Conservation (phyloP, 2,329 filamentous ascomycete genomes). For the Talaromyces funiculosus region DNA sequence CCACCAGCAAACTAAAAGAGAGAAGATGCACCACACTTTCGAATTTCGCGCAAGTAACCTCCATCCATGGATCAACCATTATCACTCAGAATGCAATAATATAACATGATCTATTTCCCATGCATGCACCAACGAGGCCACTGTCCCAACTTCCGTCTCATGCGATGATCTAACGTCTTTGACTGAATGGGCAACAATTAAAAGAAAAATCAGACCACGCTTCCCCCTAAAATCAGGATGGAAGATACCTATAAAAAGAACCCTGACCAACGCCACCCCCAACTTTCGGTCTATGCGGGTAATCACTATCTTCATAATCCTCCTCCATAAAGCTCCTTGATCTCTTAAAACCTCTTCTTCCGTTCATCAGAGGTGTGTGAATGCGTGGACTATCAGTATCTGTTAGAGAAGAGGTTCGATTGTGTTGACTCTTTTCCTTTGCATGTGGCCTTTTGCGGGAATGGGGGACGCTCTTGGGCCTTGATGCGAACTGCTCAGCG, state of each 20-base stretch:
- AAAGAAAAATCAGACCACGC: background rate
- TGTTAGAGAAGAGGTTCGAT: conserved; percentile 6
- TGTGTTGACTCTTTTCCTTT: background rate
- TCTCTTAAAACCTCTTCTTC: conserved; percentile 3
- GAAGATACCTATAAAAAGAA: conserved; percentile 8
- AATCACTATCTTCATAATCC: background rate
- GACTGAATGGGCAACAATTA: background rate
- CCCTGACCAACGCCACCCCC: background rate
- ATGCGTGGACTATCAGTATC: background rate
- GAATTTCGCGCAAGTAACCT: background rate
- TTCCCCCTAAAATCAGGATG: background rate
- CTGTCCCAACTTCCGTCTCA: background rate
- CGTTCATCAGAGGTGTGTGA: background rate
- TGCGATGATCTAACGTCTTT: background rate
- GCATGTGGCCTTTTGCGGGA: background rate
- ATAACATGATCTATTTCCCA: background rate
- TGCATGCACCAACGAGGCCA: background rate
- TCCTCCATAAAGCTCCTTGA: conserved; percentile 5
- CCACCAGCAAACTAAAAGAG: background rate
- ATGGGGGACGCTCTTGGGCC: background rate
- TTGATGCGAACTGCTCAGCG: background rate
- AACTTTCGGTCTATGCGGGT: background rate
- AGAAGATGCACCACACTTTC: background rate
- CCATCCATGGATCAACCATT: background rate
- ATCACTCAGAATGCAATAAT: background rate